phyloP scores from a whole-genome alignment of 371 early-diverging fungal species.

The Phascolomyces articulosus region DNA sequence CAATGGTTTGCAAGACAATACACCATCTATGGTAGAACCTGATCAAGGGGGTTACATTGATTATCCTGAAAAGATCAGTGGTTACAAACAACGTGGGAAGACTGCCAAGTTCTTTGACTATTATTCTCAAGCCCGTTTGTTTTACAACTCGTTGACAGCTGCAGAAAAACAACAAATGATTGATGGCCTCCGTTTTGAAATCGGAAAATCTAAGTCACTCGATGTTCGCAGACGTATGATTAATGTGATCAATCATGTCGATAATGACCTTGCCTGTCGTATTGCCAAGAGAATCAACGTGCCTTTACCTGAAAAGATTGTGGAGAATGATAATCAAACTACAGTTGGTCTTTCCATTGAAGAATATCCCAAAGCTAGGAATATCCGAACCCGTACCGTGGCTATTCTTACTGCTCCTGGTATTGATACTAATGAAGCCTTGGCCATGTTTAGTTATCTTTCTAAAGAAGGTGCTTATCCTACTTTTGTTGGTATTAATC shows the following conservation, averaged over 20 bases:
- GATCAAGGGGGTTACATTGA: slow-evolving; percentile 40
- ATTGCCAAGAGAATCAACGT: slow-evolving; percentile 43
- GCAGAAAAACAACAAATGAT: slow-evolving; percentile 47
- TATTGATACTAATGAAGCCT: slow-evolving; percentile 28
- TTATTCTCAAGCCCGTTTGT: slow-evolving; percentile 50
- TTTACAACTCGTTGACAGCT: slow-evolving; percentile 42
- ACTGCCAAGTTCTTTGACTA: slow-evolving; percentile 38
- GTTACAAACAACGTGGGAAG: slow-evolving; percentile 28
- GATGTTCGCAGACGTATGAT: slow-evolving; percentile 41
- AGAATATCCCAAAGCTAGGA: slow-evolving; percentile 32
- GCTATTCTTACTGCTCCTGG: slow-evolving; percentile 43
- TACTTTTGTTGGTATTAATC: slow-evolving; percentile 27
- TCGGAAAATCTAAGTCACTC: slow-evolving; percentile 31
- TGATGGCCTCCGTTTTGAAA: slow-evolving; percentile 43
- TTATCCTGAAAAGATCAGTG: slow-evolving; percentile 30
- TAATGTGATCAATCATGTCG: slow-evolving; percentile 41
- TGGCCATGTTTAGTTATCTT: slow-evolving; percentile 28
- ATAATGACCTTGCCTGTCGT: slow-evolving; percentile 41
- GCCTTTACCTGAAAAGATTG: slow-evolving; percentile 25
- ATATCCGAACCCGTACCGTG: slow-evolving; percentile 35
- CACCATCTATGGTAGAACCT: slow-evolving; percentile 26
- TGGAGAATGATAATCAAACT: slow-evolving; percentile 24
- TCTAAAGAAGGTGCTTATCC: slow-evolving; percentile 31
- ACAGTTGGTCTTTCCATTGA: slow-evolving; percentile 39
- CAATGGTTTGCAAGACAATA: slow-evolving; percentile 32